Base-by-base conservation (phyloP, 2,329 filamentous ascomycete species). In the Saccharata proteae region DNA sequence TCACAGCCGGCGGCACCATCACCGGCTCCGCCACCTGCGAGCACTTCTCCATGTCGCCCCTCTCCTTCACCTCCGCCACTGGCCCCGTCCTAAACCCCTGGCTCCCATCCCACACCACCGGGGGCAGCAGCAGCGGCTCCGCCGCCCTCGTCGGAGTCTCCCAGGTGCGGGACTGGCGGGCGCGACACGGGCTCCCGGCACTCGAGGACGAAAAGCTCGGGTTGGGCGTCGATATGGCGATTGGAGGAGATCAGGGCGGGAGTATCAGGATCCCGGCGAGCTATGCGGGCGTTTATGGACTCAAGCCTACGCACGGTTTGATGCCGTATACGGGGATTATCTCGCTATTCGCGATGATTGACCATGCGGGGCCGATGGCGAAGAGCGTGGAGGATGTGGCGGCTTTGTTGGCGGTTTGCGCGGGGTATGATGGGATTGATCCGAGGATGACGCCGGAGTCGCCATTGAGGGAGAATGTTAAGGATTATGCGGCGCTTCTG, bases 281-380 rank as follows among this genome's bases (percentile, higher is more conserved):
- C 16, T 88, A 80, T 59, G 88, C 82, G 50, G 82, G 83, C 26
- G 59, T 83, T 14, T 93, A 80, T 54, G 83, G 84, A 2, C 65
- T 93, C 35, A 93, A 93, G 55, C 65, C 82, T 1, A 77, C 73
- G 0, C 79, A 90, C 23, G 54, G 55, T 1, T 42, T 65, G 5
- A 47, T 64, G 1, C 62, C 62, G 1, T 64, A 64, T 36, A 64
- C 60, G 0, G 61, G 60, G 0, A 55, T 57, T 11, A 50, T 49
- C 4, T 47, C 49, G 4, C 46, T 63, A 37, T 41, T 52, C 12
- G 53, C 61, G 0, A 57, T 59, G 43, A 59, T 63, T 26, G 62
- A 66, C 39, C 59, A 65, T 38, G 41, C 57, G 5, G 61, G 61
- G 1, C 62, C 61, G 2, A 58, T 65, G 40, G 54, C 59, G 1